phyloP scores from a whole-genome alignment of 1,284 basidiomycete species.

The Rhizopogon hawkerae region DNA sequence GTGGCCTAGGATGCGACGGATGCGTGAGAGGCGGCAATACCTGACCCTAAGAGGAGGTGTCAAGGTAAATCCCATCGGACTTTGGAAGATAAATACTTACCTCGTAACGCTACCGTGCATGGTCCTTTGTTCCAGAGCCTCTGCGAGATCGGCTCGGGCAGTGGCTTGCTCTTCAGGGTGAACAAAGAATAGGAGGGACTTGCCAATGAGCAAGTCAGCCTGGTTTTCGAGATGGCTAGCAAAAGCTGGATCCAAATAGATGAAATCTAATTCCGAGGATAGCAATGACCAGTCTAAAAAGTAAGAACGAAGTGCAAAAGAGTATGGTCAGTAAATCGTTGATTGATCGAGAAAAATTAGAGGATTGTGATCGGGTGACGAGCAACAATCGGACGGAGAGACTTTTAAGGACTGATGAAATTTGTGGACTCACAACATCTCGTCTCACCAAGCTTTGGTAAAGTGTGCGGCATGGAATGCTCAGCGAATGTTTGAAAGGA shows the following conservation, averaged over 20 bases:
- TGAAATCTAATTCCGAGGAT: slow-evolving; percentile 67
- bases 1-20: slow-evolving; percentile 61
- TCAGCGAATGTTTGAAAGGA: slow-evolving; percentile 15
- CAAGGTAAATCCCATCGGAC: slow-evolving; percentile 6
- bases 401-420: slow-evolving; percentile 7
- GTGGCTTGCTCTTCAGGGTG: slow-evolving; percentile 83
- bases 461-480: slow-evolving; percentile 15
- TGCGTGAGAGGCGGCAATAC: slow-evolving; percentile 61
- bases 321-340: slow-evolving; percentile 17
- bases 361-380: slow-evolving; percentile 26
- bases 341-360: slow-evolving; percentile 5
- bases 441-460: slow-evolving; percentile 58
- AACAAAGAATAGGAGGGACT: slow-evolving; percentile 76
- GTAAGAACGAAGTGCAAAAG: background rate
- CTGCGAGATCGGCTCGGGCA: slow-evolving; percentile 68
- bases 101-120: slow-evolving; percentile 89
- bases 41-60: slow-evolving; percentile 47
- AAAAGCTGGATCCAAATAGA: slow-evolving; percentile 86
- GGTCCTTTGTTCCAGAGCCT: slow-evolving; percentile 72
- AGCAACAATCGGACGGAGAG: slow-evolving; percentile 12
- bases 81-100: slow-evolving; percentile 30
- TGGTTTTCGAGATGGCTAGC: slow-evolving; percentile 69
- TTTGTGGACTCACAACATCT: slow-evolving; percentile 56
- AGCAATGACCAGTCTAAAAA: slow-evolving; percentile 60
- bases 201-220: slow-evolving; percentile 61